These are phyloP conservation scores for Coniochaeta hoffmannii DNA, from an alignment of 2,329 filamentous ascomycete species.

Conservation along the genomic window DNA sequence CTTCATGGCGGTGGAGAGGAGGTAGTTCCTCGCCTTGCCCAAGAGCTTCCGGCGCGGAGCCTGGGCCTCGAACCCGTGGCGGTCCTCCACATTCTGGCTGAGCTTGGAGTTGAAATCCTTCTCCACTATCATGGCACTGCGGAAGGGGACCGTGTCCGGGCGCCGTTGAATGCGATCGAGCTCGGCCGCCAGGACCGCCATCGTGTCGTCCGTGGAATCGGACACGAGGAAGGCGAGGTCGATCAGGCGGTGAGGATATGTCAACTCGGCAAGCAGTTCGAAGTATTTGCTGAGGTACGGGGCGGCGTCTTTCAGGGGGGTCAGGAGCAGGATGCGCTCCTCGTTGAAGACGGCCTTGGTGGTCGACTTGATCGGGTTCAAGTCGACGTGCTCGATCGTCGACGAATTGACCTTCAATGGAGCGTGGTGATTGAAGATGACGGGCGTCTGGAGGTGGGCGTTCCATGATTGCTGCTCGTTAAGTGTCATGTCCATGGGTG, in stretches of 20 bases:
- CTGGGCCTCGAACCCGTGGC: slow-evolving; percentile 82
- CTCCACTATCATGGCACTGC: slow-evolving; percentile 74
- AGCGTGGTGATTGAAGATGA: slow-evolving; percentile 92
- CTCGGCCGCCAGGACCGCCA: slow-evolving; percentile 78
- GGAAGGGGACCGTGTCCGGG: slow-evolving; percentile 74
- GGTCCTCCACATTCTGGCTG: slow-evolving; percentile 73
- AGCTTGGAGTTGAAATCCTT: slow-evolving; percentile 79
- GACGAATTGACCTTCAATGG: slow-evolving; percentile 77
- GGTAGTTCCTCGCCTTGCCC: slow-evolving; percentile 85
- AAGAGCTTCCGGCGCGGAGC: slow-evolving; percentile 85
- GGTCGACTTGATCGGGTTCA: slow-evolving; percentile 80
- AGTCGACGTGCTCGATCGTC: slow-evolving; percentile 71
- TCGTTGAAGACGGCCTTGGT: slow-evolving; percentile 69
- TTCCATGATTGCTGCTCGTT: slow-evolving; percentile 92
- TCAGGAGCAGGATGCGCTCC: slow-evolving; percentile 86
- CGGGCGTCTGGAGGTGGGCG: slow-evolving; percentile 80
- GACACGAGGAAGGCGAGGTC: slow-evolving; percentile 92
- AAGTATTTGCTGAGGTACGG: slow-evolving; percentile 83
- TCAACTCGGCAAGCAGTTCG: slow-evolving; percentile 80
- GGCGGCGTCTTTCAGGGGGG: slow-evolving; percentile 84
- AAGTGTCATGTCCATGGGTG: slow-evolving; percentile 90
- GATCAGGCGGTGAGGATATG: slow-evolving; percentile 91
- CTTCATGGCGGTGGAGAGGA: slow-evolving; percentile 77
- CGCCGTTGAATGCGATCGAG: slow-evolving; percentile 81
- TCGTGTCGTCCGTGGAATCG: slow-evolving; percentile 84